A percentile compares a stretch with the other conserved stretches of the same genome.
Evolutionary conservation across 2,329 filamentous ascomycete species (phyloP).

Genomic region (Neoarthrinium moseri): DNA sequence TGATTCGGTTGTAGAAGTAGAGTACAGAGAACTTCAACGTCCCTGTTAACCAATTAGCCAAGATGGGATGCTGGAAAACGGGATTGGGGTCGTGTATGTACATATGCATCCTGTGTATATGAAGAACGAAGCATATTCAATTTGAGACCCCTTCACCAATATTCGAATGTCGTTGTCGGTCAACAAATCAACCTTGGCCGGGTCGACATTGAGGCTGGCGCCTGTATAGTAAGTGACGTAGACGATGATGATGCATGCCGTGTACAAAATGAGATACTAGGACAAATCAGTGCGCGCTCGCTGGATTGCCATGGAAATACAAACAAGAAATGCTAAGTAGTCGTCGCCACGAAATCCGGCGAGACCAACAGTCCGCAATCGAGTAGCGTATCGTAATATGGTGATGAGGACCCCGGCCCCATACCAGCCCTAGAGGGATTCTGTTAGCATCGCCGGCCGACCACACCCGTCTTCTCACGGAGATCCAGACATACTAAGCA

Average conservation of each 20-base stretch:
- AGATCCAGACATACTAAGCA: constrained; percentile 14
- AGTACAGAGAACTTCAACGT: constrained; percentile 23
- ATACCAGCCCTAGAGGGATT: constrained; percentile 13
- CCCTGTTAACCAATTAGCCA: constrained; percentile 14
- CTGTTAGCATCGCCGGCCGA: neutral
- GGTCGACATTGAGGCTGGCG: constrained; percentile 19
- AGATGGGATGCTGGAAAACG: neutral
- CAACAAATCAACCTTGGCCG: constrained; percentile 11
- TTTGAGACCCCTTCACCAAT: constrained; percentile 18
- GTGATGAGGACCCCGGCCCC: constrained; percentile 15
- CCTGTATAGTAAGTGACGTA: constrained; percentile 23
- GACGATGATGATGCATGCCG: constrained; percentile 18
- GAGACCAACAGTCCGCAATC: constrained; percentile 17
- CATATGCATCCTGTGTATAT: constrained; percentile 25
- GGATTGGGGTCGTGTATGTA: constrained; percentile 7
- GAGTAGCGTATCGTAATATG: constrained; percentile 14
- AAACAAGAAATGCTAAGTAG: constrained; percentile 15
- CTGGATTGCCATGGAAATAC: constrained; percentile 2
- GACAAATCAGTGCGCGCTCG: constrained; percentile 7
- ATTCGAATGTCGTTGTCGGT: constrained; percentile 18
- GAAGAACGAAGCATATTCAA: constrained; percentile 24
- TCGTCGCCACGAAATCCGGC: constrained; percentile 18
- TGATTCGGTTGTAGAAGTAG: constrained; percentile 25
- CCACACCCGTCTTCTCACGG: neutral
- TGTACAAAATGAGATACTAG: constrained; percentile 22